A percentile compares a stretch with the other conserved stretches of the same genome.
Conservation (phyloP, 352 stramenopile species). For the Pythium coloratum region DNA sequence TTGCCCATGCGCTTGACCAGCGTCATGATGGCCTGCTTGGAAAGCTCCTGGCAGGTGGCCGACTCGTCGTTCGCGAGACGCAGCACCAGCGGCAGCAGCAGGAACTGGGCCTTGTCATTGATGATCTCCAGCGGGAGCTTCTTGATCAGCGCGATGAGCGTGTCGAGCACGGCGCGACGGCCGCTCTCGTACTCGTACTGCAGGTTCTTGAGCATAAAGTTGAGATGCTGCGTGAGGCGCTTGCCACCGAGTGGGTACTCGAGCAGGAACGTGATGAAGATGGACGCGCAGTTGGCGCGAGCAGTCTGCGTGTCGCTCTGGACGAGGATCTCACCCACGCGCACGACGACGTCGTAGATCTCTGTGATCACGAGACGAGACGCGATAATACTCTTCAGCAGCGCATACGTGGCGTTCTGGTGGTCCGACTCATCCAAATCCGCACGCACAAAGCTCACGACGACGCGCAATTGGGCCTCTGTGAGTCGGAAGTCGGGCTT, state of each 20-base stretch:
- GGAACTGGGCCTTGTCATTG: slow-evolving; percentile 91
- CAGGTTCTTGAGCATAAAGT: slow-evolving; percentile 95
- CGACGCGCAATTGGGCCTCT: slow-evolving; percentile 75
- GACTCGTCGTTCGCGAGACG: slow-evolving; percentile 96
- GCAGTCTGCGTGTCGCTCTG: slow-evolving; percentile 90
- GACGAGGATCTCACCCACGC: slow-evolving; percentile 92
- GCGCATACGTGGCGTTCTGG: slow-evolving; percentile 93
- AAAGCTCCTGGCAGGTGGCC: slow-evolving; percentile 82
- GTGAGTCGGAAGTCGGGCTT: slow-evolving; percentile 55
- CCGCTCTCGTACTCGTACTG: slow-evolving; percentile 96
- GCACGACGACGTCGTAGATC: slow-evolving; percentile 96
- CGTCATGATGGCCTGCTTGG: slow-evolving; percentile 75
- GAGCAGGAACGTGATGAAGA: slow-evolving; percentile 92
- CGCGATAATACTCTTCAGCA: slow-evolving; percentile 92
- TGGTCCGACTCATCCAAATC: slow-evolving; percentile 93
- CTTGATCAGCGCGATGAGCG: slow-evolving; percentile 87
- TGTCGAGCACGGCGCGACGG: slow-evolving; percentile 88
- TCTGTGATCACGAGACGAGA: slow-evolving; percentile 92
- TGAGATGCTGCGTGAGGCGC: slow-evolving; percentile 92
- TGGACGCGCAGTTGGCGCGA: slow-evolving; percentile 72
- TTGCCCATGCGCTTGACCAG: slow-evolving; percentile 90
- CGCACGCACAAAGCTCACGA: slow-evolving; percentile 91
- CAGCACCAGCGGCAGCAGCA: slow-evolving; percentile 95
- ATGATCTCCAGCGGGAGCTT: slow-evolving; percentile 92
- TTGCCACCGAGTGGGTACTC: slow-evolving; percentile 95